Evolutionary conservation across 371 early-diverging fungal species (phyloP).

Genomic region (Synchytrium microbalum): DNA sequence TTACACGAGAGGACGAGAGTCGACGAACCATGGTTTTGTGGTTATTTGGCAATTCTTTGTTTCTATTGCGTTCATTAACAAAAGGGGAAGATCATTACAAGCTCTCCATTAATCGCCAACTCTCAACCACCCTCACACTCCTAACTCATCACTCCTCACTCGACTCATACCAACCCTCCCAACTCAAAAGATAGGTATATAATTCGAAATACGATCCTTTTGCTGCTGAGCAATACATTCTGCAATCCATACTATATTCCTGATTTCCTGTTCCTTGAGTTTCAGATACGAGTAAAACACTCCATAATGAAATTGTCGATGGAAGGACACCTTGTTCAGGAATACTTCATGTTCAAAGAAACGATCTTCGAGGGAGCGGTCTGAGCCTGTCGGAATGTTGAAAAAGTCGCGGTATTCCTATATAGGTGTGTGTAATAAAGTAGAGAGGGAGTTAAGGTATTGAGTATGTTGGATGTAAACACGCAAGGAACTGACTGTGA

Average conservation of each 20-base stretch:
- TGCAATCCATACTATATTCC: constrained; percentile 98
- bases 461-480: background rate
- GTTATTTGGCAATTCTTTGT: no score
- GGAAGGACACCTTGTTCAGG: constrained; percentile 86
- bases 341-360: constrained; percentile 93
- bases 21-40: no score
- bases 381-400: constrained; percentile 34
- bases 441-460: background rate
- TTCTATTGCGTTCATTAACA: no score
- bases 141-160: no score
- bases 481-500: background rate
- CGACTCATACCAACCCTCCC: background rate
- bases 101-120: no score
- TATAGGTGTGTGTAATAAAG: background rate
- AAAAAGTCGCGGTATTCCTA: constrained; percentile 65
- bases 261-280: constrained; percentile 98
- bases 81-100: no score
- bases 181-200: constrained; percentile 86
- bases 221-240: constrained; percentile 98
- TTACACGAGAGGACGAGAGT: no score
- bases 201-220: constrained; percentile 87
- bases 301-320: constrained; percentile 94
- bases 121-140: no score
- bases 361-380: constrained; percentile 75
- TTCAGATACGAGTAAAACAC: constrained; percentile 95